Base-by-base conservation (phyloP, 768 basidiomycete genomes). In the Russula olivacea region DNA sequence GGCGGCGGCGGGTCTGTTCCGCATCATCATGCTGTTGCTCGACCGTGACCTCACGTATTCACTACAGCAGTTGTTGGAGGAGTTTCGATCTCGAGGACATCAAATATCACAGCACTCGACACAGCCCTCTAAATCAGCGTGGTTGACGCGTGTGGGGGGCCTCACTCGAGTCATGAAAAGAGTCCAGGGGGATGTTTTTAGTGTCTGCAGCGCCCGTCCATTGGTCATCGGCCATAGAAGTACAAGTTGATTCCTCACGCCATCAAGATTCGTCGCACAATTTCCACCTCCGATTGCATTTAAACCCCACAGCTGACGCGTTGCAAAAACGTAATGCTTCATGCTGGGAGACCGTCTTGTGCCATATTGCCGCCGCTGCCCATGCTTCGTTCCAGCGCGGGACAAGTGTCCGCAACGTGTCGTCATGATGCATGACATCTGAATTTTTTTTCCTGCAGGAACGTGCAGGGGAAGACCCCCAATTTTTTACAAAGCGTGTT, bases 281-380 rank as follows among this genome's bases (percentile, higher is more conserved):
- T 64, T 64, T 64, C 54, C 63, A 56, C 63, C 63, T 60, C 63
- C 63, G 63, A 64, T 59, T 51, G 34, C 58, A 64, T 60, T 36
- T 40, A 50, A 64, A 64, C 58, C 58, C 63, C 45, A 47, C 45
- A 43, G 45, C 51, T 30, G 54, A 56, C 58, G 59, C 48, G 55
- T 59, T 51, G 54, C 53, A 64, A 63, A 63, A 64, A 64, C 63
- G 63, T 64, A 64, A 64, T 64, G 63, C 63, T 55, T 64, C 58
- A 55, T 64, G 63, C 63, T 64, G 55, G 54, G 55, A 64, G 54
- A 60, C 48, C 25, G 58, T 64, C 54, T 59, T 55, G 5, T 59
- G 59, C 63, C 48, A 56, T 60, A 56, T 34, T 12, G 36, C 54
- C 58, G 63, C 59, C 47, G 58, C 32, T 50, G 63, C 63, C 63